Evolutionary conservation across 1,284 basidiomycete genomes (phyloP).

Genomic region (Macrocybe sp.): DNA sequence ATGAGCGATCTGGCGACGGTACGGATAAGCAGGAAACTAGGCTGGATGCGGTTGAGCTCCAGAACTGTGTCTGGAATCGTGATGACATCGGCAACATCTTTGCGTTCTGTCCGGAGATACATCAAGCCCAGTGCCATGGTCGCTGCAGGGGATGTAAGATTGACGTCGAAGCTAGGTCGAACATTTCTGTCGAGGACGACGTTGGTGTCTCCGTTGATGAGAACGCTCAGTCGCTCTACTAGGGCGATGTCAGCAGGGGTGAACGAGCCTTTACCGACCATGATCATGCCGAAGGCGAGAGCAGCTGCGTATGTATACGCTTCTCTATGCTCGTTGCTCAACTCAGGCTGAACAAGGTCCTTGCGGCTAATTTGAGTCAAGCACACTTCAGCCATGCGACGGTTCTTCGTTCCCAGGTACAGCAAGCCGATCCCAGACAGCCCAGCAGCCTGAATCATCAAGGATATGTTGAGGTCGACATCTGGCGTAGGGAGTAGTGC

Average conservation of each 20-base stretch:
- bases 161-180: conserved; percentile 64
- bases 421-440: conserved; percentile 87
- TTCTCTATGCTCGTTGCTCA: conserved; percentile 83
- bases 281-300: conserved; percentile 92
- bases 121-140: conserved; percentile 88
- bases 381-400: conserved; percentile 90
- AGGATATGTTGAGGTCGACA: conserved; percentile 85
- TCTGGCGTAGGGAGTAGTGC: conserved; percentile 86
- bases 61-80: conserved; percentile 77
- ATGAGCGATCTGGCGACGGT: conserved; percentile 79
- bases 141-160: conserved; percentile 87
- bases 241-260: conserved; percentile 73
- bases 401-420: conserved; percentile 83
- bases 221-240: conserved; percentile 58
- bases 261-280: conserved; percentile 82
- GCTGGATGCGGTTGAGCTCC: conserved; percentile 81
- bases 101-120: conserved; percentile 82
- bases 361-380: conserved; percentile 78
- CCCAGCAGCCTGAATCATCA: conserved; percentile 88
- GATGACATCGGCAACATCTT: conserved; percentile 82
- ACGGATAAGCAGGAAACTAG: conserved; percentile 81
- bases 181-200: conserved; percentile 18
- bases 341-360: conserved; percentile 75
- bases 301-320: conserved; percentile 89
- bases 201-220: conserved; percentile 70